Base-by-base conservation (phyloP, 805 yeast genomes). In the Schwanniomyces sp. region DNA sequence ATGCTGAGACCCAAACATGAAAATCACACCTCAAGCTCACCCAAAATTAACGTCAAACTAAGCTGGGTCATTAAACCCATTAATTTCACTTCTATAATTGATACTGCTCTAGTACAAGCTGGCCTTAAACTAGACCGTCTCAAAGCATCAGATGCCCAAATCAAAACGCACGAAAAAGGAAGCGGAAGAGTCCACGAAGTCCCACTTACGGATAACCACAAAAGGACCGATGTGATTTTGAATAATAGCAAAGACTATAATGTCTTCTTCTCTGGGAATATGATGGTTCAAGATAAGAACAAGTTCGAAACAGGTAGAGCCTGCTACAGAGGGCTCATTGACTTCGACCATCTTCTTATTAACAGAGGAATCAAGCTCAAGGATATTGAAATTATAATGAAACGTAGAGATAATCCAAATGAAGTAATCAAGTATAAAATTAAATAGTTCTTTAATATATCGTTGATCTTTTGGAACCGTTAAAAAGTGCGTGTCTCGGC, bases 281-380 rank as follows among this genome's bases (percentile, higher is more conserved):
- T 63, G 36, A 43, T 42, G 14, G 50, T 70, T 9, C 42, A 43
- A 25, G 66, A 63, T 40, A 54, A 52, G 41, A 46, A 52, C 17
- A 44, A 55, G 11, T 28, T 38, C 5, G 51, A 52, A 14, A n/a
- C 37, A 21, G 70, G 70, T 0, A 34, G 42, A 2, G 48, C 63
- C 10, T 18, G 28, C 11, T 70, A 67, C 51, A 43, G 46, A 14
- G 75, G 74, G 1, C 44, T 43, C 10, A 49, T 70, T 21, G 74
- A 70, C 45, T 54, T 59, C 41, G 59, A 61, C 46, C 75, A 70
- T 46, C 41, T 62, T 25, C 54, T 56, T 37, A 62, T 68, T 25
- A 60, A 64, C 49, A 49, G 65, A 27, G 75, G 75, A 2, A 61
- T 66, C 28, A 63, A 65, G 41, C 52, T 70, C 10, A 39, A 41